Evolutionary conservation across 75 land plant genomes (phyloP).

Genomic region (Sequoia sempervirens): DNA sequence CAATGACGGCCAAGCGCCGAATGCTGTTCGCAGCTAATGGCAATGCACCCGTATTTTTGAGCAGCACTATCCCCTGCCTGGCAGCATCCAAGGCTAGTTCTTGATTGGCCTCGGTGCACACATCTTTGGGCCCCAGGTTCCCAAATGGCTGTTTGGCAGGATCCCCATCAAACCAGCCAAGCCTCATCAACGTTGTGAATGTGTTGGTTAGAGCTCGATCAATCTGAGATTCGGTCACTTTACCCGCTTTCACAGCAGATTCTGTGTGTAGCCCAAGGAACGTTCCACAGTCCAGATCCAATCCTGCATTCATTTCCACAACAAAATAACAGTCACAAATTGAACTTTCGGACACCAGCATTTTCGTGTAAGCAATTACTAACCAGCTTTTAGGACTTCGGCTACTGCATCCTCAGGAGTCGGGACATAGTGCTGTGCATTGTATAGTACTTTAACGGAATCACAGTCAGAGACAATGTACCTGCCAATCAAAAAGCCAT

Average conservation of each 20-base stretch:
- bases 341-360: neutral
- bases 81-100: slow-evolving; percentile 84
- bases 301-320: neutral
- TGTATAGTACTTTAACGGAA: slow-evolving; percentile 72
- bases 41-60: slow-evolving; percentile 52
- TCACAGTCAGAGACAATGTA: slow-evolving; percentile 98
- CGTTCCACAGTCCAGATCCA: slow-evolving; percentile 57
- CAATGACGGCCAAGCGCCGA: slow-evolving; percentile 69
- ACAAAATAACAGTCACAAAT: neutral
- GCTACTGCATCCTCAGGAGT: slow-evolving; percentile 91
- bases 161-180: slow-evolving; percentile 91
- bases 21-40: slow-evolving; percentile 25
- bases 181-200: slow-evolving; percentile 68
- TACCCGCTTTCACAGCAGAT: slow-evolving; percentile 54
- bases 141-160: slow-evolving; percentile 64
- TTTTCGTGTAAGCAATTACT: neutral
- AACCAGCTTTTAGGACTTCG: slow-evolving; percentile 78
- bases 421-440: slow-evolving; percentile 54
- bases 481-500: slow-evolving; percentile 21
- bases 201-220: slow-evolving; percentile 61
- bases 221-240: slow-evolving; percentile 44
- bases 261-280: slow-evolving; percentile 49
- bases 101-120: slow-evolving; percentile 68
- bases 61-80: slow-evolving; percentile 77
- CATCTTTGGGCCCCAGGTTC: slow-evolving; percentile 58